Base-by-base conservation (phyloP, 345 rosid genomes). In the Salix exigua region DNA sequence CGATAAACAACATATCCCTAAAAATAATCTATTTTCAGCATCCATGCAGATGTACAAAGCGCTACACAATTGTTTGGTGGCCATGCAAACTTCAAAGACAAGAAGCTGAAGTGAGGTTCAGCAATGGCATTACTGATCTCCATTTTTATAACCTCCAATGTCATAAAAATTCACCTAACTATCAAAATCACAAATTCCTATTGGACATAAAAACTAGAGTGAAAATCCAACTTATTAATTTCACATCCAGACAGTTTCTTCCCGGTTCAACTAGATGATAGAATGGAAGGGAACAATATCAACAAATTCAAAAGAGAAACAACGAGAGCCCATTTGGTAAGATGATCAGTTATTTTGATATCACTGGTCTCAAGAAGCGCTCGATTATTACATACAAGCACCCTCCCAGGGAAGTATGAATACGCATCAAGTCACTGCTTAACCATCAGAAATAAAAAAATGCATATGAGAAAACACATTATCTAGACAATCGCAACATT, bases 1-100 rank as follows among this genome's bases (percentile, higher is more conserved):
- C 94, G 92, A 80, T 96, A 96, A 76, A 93, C 78, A 7, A 96
- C 98, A 78, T 87, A 91, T 19, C 99, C 98, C 98, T 95, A 68
- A 51, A 79, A 30, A 5, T 74, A 38, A 8, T 21, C 46, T 25
- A 33, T 70, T 26, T 68, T 48, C 17, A 37, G 71, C 28, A 71
- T 7, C 7, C 14, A 58, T 23, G 28, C 28, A 58, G 62, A 58
- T 9, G 0, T n/a, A 9, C 23, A 58, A n/a, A 58, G 5, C 62
- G 23, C 11, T 10, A n/a, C 14, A 9, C 28, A 10, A n/a, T 58
- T 58, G 62, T 58, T 3, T 58, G 62, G 58, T 21, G 7, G 25
- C 12, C 55, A 53, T 17, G 23, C 10, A 1, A 19, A 51, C n/a
- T 51, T 51, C 58, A 19, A 51, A 51, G 7, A 21, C 25, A 53